These are phyloP conservation scores for Thalassiosira pacifica DNA, from an alignment of 352 stramenopile genomes.

Conservation along the genomic window DNA sequence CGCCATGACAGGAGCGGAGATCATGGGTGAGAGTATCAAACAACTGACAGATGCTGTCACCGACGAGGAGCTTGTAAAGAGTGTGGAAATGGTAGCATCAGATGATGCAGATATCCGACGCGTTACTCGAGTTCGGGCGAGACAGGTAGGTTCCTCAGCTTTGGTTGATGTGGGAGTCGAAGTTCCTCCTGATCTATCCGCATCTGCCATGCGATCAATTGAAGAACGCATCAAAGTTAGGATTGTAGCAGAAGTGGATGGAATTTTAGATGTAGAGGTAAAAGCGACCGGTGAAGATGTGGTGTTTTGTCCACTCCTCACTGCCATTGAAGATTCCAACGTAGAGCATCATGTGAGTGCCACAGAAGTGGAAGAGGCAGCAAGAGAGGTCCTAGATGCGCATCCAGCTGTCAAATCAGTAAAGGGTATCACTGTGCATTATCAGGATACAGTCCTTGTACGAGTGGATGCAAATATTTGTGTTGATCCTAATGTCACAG, in stretches of 20 bases:
- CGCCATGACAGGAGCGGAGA: constrained; percentile 81
- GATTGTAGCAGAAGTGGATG: constrained; percentile 58
- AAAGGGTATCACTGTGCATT: constrained; percentile 65
- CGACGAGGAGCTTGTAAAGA: constrained; percentile 68
- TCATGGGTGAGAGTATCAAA: constrained; percentile 81
- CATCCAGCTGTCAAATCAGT: constrained; percentile 61
- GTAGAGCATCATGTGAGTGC: constrained; percentile 53
- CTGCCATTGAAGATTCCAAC: constrained; percentile 43
- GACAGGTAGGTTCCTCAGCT: constrained; percentile 76
- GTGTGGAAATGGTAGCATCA: constrained; percentile 60
- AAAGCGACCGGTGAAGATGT: constrained; percentile 47
- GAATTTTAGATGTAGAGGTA: constrained; percentile 65
- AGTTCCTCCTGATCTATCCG: constrained; percentile 63
- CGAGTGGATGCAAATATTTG: constrained; percentile 71
- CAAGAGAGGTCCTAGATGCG: constrained; percentile 36
- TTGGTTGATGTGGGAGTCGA: constrained; percentile 76
- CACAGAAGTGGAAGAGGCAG: constrained; percentile 43
- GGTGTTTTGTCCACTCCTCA: constrained; percentile 67
- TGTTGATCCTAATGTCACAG: constrained; percentile 46
- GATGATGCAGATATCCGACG: constrained; percentile 72
- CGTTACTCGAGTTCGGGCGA: constrained; percentile 66
- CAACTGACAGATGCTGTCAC: constrained; percentile 82
- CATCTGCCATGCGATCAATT: constrained; percentile 70
- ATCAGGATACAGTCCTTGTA: constrained; percentile 66
- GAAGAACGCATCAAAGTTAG: constrained; percentile 72